Percentiles rank a stretch among this genome's conserved stretches.
Conservation (phyloP, 345 rosid species). For the Pistacia vera region DNA sequence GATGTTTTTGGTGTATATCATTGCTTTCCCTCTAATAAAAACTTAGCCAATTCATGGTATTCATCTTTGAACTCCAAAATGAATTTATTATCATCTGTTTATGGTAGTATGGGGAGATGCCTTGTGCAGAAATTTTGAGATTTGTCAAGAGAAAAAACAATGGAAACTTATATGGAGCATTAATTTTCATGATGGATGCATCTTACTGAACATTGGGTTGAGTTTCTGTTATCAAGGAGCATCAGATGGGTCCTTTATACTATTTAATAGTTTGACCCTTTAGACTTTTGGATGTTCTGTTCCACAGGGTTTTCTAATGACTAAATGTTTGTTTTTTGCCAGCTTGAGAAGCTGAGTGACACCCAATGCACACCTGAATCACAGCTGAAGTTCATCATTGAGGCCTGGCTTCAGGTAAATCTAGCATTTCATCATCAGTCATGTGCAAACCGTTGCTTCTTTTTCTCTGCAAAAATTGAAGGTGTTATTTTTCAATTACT, state of each 20-base stretch:
- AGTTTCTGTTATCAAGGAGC: not conserved
- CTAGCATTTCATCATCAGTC: conserved; percentile 3
- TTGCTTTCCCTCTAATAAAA: not conserved
- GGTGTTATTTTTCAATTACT: not conserved
- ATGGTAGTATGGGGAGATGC: not conserved
- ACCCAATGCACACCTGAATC: conserved; percentile 82
- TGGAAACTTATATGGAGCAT: not conserved
- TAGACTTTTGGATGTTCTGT: not conserved
- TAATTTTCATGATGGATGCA: conserved; percentile 4
- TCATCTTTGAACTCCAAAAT: not conserved
- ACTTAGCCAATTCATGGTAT: not conserved
- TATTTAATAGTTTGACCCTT: not conserved
- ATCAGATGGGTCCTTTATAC: not conserved
- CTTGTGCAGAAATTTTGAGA: conserved; percentile 2
- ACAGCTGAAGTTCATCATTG: conserved; percentile 93
- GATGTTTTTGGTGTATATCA: not conserved
- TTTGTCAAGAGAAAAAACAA: not conserved
- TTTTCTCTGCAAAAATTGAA: not conserved
- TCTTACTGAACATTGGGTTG: not conserved
- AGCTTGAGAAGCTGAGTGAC: conserved; percentile 96
- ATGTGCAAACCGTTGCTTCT: not conserved
- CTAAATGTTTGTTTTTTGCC: conserved; percentile 7
- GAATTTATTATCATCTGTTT: not conserved
- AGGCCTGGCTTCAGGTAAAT: conserved; percentile 98
- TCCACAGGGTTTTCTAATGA: not conserved